A percentile compares a stretch with the other conserved stretches of the same genome.
phyloP scores from a whole-genome alignment of 192 early-diverging fungal genomes.

The Rhizophagus prolifer region DNA sequence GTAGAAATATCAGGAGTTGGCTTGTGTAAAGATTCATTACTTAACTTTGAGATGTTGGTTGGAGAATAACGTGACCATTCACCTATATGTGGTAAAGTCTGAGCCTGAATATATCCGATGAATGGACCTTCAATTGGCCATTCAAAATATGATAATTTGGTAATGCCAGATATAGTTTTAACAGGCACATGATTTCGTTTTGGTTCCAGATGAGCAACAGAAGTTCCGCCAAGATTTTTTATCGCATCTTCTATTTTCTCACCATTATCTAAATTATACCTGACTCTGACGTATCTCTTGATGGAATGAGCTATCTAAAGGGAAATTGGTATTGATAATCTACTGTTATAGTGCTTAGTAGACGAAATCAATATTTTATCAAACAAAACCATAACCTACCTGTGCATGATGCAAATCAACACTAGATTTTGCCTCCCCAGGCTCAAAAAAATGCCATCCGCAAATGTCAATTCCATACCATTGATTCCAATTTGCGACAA shows the following conservation, averaged over 20 bases:
- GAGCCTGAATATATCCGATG: background rate
- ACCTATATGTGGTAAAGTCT: background rate
- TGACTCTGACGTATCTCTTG: too few relatives aligned
- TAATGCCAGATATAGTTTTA: too few relatives aligned
- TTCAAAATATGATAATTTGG: background rate
- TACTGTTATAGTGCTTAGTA: too few relatives aligned
- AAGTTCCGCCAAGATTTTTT: too few relatives aligned
- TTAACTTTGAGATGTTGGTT: background rate
- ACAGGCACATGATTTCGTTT: too few relatives aligned
- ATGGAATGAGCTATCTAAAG: too few relatives aligned
- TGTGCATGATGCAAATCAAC: background rate
- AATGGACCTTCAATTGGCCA: background rate
- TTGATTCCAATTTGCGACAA: background rate
- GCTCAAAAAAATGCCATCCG: background rate
- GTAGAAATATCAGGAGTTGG: background rate
- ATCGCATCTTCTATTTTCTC: too few relatives aligned
- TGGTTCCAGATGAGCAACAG: too few relatives aligned
- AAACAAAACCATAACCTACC: too few relatives aligned
- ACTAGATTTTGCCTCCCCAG: background rate
- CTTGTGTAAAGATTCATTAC: background rate
- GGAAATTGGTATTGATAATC: too few relatives aligned
- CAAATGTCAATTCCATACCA: background rate
- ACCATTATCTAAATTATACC: too few relatives aligned
- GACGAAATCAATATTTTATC: too few relatives aligned
- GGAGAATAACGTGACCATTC: background rate